These are phyloP conservation scores for Neopestalotiopsis sp. DNA, from an alignment of 2,329 filamentous ascomycete species.

Conservation along the genomic window DNA sequence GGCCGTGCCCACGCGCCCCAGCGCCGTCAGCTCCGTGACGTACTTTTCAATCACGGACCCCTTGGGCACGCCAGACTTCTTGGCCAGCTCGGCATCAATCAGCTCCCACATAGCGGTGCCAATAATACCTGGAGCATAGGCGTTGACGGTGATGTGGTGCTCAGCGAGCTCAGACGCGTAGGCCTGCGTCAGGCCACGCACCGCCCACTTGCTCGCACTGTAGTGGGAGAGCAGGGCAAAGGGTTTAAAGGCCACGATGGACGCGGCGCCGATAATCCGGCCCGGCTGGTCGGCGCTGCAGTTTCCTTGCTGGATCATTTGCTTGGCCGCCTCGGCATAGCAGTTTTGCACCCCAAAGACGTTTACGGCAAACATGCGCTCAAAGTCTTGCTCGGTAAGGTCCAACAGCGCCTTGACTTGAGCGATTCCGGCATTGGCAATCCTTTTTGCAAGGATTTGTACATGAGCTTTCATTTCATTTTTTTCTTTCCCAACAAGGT, in stretches of 20 bases:
- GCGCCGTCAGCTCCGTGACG: slow-evolving; percentile 56
- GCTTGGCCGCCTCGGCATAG: slow-evolving; percentile 66
- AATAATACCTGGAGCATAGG: slow-evolving; percentile 72
- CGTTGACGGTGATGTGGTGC: slow-evolving; percentile 70
- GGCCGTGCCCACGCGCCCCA: slow-evolving; percentile 63
- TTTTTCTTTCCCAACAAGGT: too few species aligned
- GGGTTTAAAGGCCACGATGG: slow-evolving; percentile 65
- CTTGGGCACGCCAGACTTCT: slow-evolving; percentile 54
- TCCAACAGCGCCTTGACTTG: slow-evolving; percentile 63
- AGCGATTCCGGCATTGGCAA: slow-evolving; percentile 68
- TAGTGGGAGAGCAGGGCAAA: slow-evolving; percentile 67
- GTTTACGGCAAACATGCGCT: slow-evolving; percentile 68
- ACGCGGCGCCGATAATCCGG: slow-evolving; percentile 59
- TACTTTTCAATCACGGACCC: slow-evolving; percentile 63
- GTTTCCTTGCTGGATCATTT: slow-evolving; percentile 67
- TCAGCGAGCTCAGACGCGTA: slow-evolving; percentile 70
- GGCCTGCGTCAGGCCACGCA: slow-evolving; percentile 68
- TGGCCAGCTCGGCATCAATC: slow-evolving; percentile 66
- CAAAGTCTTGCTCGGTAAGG: slow-evolving; percentile 60
- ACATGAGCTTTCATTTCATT: too few species aligned
- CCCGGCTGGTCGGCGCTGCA: slow-evolving; percentile 38
- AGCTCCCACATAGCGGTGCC: slow-evolving; percentile 72
- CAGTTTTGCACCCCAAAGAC: slow-evolving; percentile 70
- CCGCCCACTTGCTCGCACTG: slow-evolving; percentile 69
- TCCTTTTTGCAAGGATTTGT: slow-evolving; percentile 41